Conservation (phyloP, 768 basidiomycete genomes). For the Panaeolus papilionaceus region DNA sequence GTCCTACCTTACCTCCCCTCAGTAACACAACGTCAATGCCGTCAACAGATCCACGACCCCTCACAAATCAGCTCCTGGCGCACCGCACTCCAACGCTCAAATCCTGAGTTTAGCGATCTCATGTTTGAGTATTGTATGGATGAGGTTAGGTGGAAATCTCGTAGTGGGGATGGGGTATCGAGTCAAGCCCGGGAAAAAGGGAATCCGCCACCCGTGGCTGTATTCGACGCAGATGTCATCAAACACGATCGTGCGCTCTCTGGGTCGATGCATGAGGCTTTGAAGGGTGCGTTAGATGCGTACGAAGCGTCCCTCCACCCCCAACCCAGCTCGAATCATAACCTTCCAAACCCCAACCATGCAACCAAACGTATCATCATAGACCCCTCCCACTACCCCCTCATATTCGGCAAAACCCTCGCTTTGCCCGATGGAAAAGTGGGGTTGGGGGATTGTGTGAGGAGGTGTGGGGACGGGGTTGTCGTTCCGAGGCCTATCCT, state of each 20-base stretch:
- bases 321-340: no score
- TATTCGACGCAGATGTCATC: background rate
- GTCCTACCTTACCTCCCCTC: no score
- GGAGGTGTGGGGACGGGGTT: slow-evolving; percentile 30
- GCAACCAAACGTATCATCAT: slow-evolving; percentile 31
- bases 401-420: slow-evolving; percentile 41
- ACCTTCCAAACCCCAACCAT: background rate
- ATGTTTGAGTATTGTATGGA: slow-evolving; percentile 3
- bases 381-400: slow-evolving; percentile 49
- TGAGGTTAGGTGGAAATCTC: background rate
- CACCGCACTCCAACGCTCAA: background rate
- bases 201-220: background rate
- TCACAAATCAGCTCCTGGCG: background rate
- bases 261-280: background rate
- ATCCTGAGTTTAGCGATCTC: background rate
- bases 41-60: background rate
- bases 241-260: background rate
- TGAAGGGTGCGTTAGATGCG: background rate
- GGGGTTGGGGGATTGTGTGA: slow-evolving; percentile 31
- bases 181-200: no score
- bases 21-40: background rate
- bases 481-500: slow-evolving; percentile 2
- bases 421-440: slow-evolving; percentile 27
- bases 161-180: no score
- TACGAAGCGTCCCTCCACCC: background rate